Base-by-base conservation (phyloP, 176 grass and related monocot genomes). In the Eragrostis nindensis region DNA sequence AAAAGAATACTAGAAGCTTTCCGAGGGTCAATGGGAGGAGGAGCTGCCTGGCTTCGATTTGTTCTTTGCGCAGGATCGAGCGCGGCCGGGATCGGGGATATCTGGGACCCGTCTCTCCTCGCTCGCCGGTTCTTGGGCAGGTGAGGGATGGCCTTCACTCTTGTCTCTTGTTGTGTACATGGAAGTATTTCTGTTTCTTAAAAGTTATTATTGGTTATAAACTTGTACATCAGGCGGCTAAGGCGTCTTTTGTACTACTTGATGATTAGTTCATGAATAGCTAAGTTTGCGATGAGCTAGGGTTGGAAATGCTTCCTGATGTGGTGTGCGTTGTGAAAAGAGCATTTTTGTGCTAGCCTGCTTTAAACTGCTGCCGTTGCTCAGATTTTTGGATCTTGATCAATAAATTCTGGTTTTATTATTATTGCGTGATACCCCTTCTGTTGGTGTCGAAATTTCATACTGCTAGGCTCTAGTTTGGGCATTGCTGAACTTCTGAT, bases 121-220 rank as follows among this genome's bases (percentile, higher is more conserved):
- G 27, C 11, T 16, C 16, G 11, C 9, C 7, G 44, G 44, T 24
- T 75, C 62, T 22, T 24, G 11, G 29, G 46, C 83, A 79, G 83
- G 83, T 78, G 76, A 52, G 11, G n/a, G 50, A 50, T 66, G 27
- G 41, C 7, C 19, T n/a, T 50, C 13, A 41, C 32, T 32, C 22
- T n/a, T n/a, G n/a, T n/a, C n/a, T n/a, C n/a, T 67, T 54, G 60
- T 46, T 75, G 25, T 7, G 0, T 42, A 7, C 59, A 24, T 21
- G 7, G 19, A 48, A 44, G 21, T 75, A 79, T 85, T 68, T 38
- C 83, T 36, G 66, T 45, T 21, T 22, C 57, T 47, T 62, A 42
- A 15, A 29, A 17, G 49, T 75, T 83, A 24, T n/a, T n/a, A n/a
- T 26, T 62, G 30, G 42, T 21, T 71, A 14, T 24, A 26, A 52